Base-by-base conservation (phyloP, 2,329 filamentous ascomycete genomes). In the Coniochaeta hoffmannii region DNA sequence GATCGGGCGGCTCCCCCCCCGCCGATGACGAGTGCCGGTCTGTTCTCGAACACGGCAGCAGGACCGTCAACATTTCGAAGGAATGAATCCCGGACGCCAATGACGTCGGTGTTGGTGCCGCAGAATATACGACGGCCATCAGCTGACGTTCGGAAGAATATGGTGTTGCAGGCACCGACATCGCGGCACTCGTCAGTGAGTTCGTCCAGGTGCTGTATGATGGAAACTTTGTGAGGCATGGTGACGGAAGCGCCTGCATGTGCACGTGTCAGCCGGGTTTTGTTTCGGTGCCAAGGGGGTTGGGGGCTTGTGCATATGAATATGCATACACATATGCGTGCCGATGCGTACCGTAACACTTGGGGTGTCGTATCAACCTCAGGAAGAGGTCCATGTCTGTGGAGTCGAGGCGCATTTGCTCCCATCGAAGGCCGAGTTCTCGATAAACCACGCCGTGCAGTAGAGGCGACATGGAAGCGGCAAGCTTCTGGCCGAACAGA, bases 201-300 rank as follows among this genome's bases (percentile, higher is more conserved):
- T 54, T 85, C 81, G 65, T 93, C 88, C 9, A 93, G 78, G 62
- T 89, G 77, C 0, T 82, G 77, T 57, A 92, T 81, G 66, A 93
- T 90, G 62, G 83, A 77, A 26, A 93, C 82, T 70, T 94, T 93
- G 75, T 90, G 85, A 0, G 89, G 89, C 89, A 93, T 94, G 19
- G 89, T 93, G 35, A 93, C 84, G 3, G 86, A 83, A 22, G 86
- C 82, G 55, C 86, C 86, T 81, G 56, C 19, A 4, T 24, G 9
- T 22, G 60, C 72, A 41, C n/a, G 10, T 51, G 49, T 51, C 32
- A 51, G 49, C 49, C 28, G 28, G 14, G 28, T 15, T n/a, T n/a
- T n/a, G n/a, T n/a, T n/a, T n/a, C n/a, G n/a, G n/a, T n/a, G n/a
- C n/a, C 17, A 51, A 34, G 49, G 4, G 11, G n/a, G 4, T 19